Base-by-base conservation (phyloP, 257 asterid genomes). In the Ophiorrhiza pumila region DNA sequence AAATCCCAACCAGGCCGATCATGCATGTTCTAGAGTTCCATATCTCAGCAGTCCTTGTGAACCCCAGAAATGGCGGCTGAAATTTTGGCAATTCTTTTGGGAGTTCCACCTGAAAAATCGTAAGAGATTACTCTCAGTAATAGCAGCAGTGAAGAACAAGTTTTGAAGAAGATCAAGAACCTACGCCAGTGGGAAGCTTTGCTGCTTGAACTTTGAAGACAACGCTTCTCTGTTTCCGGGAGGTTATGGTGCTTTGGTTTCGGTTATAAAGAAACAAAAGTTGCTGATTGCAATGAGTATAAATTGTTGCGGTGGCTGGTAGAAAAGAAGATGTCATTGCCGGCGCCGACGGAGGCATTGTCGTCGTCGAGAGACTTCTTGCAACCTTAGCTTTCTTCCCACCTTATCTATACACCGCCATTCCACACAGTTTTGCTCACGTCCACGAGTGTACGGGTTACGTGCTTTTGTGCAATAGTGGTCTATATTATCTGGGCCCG, bases 21-120 rank as follows among this genome's bases (percentile, higher is more conserved):
- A 91, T 90, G 68, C 97, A 88, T 76, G 95, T 90, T 80, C 97
- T 85, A 4, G 98, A 94, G 76, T 91, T 94, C 96, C 97, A 94
- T 77, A 75, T 84, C 58, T 89, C 98, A 20, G 98, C 98, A 1
- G 94, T 88, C 61, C 82, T 86, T 0, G 97, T 94, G 77, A 94
- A 91, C 7, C 98, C 98, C 31, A 80, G 73, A 69, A 91, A 84
- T 4, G 97, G 96, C 17, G 85, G 78, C 80, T 82, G 73, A 42
- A 90, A 86, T 81, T 85, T 90, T 2, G 96, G 98, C 84, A 79
- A 76, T 64, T 83, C 84, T 47, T 83, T 94, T 0, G 98, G 97
- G 64, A 88, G 34, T 68, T 88, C 93, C 73, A 91, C 89, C 98
- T 91, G 78, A 49, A 47, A 63, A 20, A 0, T 0, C 0, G 56